phyloP scores from a whole-genome alignment of 2,329 filamentous ascomycete species.

The Cytospora mali region DNA sequence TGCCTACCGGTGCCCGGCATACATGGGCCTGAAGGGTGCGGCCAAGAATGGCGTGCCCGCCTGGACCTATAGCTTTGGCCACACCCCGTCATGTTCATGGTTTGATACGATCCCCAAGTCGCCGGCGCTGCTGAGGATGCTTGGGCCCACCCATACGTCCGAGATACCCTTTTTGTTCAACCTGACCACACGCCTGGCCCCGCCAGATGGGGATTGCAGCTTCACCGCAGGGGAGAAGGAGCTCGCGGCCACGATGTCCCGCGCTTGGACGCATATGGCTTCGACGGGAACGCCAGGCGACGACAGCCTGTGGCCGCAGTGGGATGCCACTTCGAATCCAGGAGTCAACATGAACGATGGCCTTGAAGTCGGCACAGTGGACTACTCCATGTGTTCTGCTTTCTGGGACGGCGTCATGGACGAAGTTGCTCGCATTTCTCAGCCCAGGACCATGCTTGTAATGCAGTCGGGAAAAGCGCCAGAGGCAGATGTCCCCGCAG shows the following conservation, averaged over 20 bases:
- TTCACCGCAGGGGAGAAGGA: background rate
- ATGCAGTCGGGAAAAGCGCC: background rate
- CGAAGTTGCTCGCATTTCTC: background rate
- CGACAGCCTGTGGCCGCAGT: background rate
- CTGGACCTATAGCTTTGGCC: slow-evolving; percentile 9
- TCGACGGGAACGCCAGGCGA: slow-evolving; percentile 2
- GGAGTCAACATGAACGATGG: background rate
- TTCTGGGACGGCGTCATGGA: slow-evolving; percentile 6
- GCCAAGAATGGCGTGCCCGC: slow-evolving; percentile 5
- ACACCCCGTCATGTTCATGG: slow-evolving; percentile 1
- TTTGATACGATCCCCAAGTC: background rate
- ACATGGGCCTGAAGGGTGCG: background rate
- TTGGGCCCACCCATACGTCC: slow-evolving; percentile 1
- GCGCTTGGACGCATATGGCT: slow-evolving; percentile 1
- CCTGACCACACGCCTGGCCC: background rate
- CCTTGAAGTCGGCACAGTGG: background rate
- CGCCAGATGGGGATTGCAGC: background rate
- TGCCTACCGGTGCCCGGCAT: background rate
- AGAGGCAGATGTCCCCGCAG: background rate
- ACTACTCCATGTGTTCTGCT: background rate
- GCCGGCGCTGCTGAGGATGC: background rate
- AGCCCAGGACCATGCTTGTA: background rate
- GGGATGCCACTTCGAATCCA: background rate
- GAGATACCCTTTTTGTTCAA: slow-evolving; percentile 1
- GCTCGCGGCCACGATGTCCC: background rate